Evolutionary conservation across 805 yeast species (phyloP).

Genomic region (Priceomyces melissophilus): DNA sequence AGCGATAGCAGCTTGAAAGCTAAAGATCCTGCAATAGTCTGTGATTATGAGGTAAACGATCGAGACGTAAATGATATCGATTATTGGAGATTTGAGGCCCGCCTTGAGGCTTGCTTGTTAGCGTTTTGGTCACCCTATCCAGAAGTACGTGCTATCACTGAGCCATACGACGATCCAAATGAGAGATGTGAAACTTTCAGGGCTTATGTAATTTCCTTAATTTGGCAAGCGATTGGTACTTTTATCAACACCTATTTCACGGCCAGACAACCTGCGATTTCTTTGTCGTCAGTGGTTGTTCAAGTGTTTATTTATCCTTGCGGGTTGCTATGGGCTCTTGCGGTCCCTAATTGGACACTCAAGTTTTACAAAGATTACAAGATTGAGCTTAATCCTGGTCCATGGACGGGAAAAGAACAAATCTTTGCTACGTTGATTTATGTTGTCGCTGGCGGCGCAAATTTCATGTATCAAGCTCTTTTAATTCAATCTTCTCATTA

Average conservation of each 20-base stretch:
- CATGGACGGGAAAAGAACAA: constrained; percentile 64
- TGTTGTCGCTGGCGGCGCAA: constrained; percentile 30
- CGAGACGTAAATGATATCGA: constrained; percentile 4
- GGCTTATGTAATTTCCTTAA: constrained; percentile 50
- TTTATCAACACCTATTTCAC: constrained; percentile 56
- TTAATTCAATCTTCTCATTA: constrained; percentile 18
- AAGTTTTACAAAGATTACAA: constrained; percentile 29
- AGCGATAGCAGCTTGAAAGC: background rate
- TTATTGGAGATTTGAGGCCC: constrained; percentile 32
- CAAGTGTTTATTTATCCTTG: constrained; percentile 47
- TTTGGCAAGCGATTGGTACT: constrained; percentile 53
- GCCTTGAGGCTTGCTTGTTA: constrained; percentile 42
- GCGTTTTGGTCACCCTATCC: constrained; percentile 56
- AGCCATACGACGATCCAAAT: constrained; percentile 50
- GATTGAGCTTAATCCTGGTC: constrained; percentile 55
- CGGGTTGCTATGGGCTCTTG: constrained; percentile 35
- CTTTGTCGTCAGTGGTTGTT: constrained; percentile 40
- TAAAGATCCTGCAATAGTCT: constrained; percentile 1
- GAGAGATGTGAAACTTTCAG: constrained; percentile 52
- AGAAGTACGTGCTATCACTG: constrained; percentile 63
- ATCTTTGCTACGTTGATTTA: constrained; percentile 51
- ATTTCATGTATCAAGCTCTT: constrained; percentile 31
- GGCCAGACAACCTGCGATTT: constrained; percentile 51
- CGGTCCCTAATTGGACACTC: constrained; percentile 41
- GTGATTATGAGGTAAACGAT: constrained; percentile 12